Conservation (phyloP, 768 basidiomycete genomes). For the Naganishia vishniacii region DNA sequence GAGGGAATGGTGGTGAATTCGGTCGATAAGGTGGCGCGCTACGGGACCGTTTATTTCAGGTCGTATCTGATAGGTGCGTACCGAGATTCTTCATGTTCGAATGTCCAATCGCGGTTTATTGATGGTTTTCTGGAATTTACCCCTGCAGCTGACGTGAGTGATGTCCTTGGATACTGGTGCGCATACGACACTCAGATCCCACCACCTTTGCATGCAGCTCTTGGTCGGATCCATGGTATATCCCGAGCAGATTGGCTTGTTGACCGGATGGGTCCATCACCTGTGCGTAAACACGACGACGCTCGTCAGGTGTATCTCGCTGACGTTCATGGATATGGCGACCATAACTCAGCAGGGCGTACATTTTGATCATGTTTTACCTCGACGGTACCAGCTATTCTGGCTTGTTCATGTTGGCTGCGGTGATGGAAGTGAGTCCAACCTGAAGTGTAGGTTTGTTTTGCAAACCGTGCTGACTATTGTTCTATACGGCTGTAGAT, state of each 20-base stretch:
- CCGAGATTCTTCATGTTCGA: no score
- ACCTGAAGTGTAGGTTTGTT: not conserved
- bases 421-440: conserved; percentile 53
- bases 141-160: no score
- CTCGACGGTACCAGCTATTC: conserved; percentile 50
- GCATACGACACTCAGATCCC: not conserved
- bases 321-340: no score
- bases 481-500: no score
- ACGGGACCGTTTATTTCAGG: conserved; percentile 51
- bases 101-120: no score
- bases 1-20: not conserved
- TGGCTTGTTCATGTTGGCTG: conserved; percentile 53
- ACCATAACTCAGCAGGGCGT: conserved; percentile 36
- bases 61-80: conserved; percentile 53
- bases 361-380: conserved; percentile 51
- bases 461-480: no score
- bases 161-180: not conserved
- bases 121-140: no score
- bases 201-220: conserved; percentile 46
- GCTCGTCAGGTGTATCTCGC: no score
- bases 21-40: conserved; percentile 29
- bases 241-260: conserved; percentile 52
- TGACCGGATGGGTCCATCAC: conserved; percentile 60
- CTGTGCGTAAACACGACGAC: conserved; percentile 37
- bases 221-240: conserved; percentile 54